Conservation (phyloP, 164 flowering plant species). For the Vitis cinerea region DNA sequence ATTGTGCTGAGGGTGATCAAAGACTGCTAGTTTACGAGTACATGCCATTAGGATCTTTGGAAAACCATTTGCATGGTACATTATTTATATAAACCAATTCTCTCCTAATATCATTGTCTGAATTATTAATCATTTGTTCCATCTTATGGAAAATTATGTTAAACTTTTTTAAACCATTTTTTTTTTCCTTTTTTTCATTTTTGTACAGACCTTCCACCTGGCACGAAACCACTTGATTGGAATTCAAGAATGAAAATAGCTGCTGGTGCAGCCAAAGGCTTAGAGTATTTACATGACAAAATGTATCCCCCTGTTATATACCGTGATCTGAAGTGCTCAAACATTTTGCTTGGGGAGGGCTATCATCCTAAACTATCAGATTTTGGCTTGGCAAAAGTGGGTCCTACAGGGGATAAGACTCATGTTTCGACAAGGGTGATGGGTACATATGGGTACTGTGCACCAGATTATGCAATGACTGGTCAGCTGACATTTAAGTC, state of each 20-base stretch:
- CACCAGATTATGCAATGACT: conserved; percentile 92
- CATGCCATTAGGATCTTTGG: conserved; percentile 88
- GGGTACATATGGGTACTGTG: conserved; percentile 94
- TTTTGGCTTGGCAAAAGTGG: conserved; percentile 91
- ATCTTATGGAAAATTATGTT: neutral
- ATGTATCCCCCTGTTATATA: conserved; percentile 83
- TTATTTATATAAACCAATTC: neutral
- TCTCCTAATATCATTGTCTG: neutral
- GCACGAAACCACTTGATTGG: conserved; percentile 67
- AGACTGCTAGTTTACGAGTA: conserved; percentile 82
- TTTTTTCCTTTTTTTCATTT: neutral
- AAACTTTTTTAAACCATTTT: neutral
- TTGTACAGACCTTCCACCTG: conserved; percentile 47
- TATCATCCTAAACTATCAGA: conserved; percentile 80
- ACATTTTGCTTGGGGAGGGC: conserved; percentile 81
- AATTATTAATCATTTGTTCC: neutral
- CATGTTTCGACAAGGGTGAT: conserved; percentile 90
- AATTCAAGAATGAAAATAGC: conserved; percentile 80
- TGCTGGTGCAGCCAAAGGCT: conserved; percentile 80
- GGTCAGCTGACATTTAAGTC: conserved; percentile 85
- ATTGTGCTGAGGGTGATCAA: conserved; percentile 79
- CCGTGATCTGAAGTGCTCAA: conserved; percentile 89
- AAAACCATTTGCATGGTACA: conserved; percentile 79
- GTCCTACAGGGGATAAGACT: conserved; percentile 77
- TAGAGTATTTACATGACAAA: conserved; percentile 74